phyloP scores from a whole-genome alignment of 306 rosid genomes.

The Cercis canadensis region DNA sequence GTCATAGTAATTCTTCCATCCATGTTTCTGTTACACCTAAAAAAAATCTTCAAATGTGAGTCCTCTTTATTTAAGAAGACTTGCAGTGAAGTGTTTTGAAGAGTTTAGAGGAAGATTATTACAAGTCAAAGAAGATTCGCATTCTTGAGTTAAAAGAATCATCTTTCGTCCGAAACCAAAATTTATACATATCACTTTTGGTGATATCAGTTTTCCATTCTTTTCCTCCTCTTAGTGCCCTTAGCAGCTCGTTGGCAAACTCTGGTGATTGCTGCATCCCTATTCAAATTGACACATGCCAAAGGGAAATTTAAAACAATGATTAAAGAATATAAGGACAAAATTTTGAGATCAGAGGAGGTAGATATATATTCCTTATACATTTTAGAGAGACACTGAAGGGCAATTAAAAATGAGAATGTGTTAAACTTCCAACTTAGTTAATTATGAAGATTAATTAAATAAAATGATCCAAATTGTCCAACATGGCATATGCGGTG shows the following conservation, averaged over 20 bases:
- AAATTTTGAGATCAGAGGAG: constrained; percentile 5
- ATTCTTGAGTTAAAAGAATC: constrained; percentile 61
- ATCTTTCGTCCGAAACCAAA: constrained; percentile 67
- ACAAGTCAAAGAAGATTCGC: constrained; percentile 80
- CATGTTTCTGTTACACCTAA: constrained; percentile 78
- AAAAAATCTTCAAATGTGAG: not conserved
- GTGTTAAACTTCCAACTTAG: constrained; percentile 26
- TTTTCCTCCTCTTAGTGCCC: constrained; percentile 66
- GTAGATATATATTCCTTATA: constrained; percentile 8
- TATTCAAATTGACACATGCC: constrained; percentile 23
- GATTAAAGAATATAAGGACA: not conserved
- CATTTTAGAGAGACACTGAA: not conserved
- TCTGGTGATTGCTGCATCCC: constrained; percentile 79
- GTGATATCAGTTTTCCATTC: constrained; percentile 59
- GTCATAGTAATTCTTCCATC: constrained; percentile 69
- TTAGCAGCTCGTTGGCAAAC: constrained; percentile 66
- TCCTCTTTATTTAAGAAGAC: not conserved
- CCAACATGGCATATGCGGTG: constrained; percentile 38
- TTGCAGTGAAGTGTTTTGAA: not conserved
- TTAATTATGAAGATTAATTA: constrained; percentile 19
- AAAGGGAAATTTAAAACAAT: constrained; percentile 8
- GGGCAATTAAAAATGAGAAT: constrained; percentile 4
- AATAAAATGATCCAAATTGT: constrained; percentile 36
- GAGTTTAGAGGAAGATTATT: constrained; percentile 25
- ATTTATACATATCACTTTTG: constrained; percentile 60